Evolutionary conservation across 139 green algal species (phyloP).

Genomic region (Volvox africanus): DNA sequence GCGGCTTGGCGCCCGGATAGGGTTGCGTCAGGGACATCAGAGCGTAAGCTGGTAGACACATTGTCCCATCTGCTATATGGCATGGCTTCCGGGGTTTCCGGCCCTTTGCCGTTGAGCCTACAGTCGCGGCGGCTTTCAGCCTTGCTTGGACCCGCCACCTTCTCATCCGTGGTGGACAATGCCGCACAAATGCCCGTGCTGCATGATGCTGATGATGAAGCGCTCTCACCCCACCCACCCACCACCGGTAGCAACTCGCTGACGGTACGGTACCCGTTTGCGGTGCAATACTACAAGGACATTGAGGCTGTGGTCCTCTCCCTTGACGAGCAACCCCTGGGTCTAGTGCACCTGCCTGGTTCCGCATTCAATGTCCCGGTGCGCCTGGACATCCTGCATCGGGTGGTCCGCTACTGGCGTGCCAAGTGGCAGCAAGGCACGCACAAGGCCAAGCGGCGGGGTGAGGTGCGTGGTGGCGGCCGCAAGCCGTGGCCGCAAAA

Average conservation of each 20-base stretch:
- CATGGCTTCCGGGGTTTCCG: not conserved
- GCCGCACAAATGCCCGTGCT: not conserved
- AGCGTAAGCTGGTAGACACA: not conserved
- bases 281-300: conserved; percentile 50
- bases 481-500: conserved; percentile 98
- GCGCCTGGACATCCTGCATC: conserved; percentile 89
- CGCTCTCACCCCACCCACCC: conserved; percentile 34
- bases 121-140: no score
- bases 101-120: no score
- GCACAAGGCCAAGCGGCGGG: conserved; percentile 77
- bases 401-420: conserved; percentile 90
- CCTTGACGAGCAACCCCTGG: conserved; percentile 44
- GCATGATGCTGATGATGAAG: conserved; percentile 4
- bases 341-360: conserved; percentile 52
- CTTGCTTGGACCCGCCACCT: not conserved
- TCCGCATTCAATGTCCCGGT: conserved; percentile 74
- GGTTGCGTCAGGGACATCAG: not conserved
- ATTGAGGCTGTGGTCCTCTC: conserved; percentile 46
- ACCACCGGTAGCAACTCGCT: conserved; percentile 21
- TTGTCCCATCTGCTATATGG: not conserved
- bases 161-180: not conserved
- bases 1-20: not conserved
- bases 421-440: conserved; percentile 91
- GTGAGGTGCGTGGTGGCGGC: conserved; percentile 91
- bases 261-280: conserved; percentile 51